Evolutionary conservation across 2,329 filamentous ascomycete species (phyloP), one percentile per base, ranked within the genome.

Genomic region (Aureobasidium mangrovei): DNA sequence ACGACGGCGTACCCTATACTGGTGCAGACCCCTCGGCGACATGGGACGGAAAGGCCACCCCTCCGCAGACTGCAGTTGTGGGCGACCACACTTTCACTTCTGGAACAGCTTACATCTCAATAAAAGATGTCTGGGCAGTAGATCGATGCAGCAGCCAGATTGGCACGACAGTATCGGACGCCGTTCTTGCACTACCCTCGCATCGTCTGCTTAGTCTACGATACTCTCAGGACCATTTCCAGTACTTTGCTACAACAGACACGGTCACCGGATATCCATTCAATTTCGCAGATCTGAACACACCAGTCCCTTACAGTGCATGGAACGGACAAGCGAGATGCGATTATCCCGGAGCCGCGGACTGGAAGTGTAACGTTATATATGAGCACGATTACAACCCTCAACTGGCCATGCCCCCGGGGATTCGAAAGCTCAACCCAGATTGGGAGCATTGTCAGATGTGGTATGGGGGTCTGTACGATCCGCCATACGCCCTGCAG

Each of bases 31-130:
- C 60, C 9, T 56, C 53, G 9, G 60, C 55, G 18, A 52, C 58
- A n/a, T 54, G 47, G 6, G 56, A 57, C 9, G 24, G 31, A 9
- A 9, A 40, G 0, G 39, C 53, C 1, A 36, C 32, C 1, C 57
- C 52, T 12, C 51, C 53, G n/a, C 45, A 46, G n/a, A 62, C 57
- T 1, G 59, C 57, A 12, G 55, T 60, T 4, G 55, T 59, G 0
- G 60, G 60, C 45, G 57, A 58, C 6, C 61, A 64, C 28, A 63
- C 63, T 2, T 65, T 66, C 40, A 64, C 62, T 1, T 61, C 57
- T 4, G 63, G 59, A 7, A 65, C 61, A 7, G 63, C 64, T 3
- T 66, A 66, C 44, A 64, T 66, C 29, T 62, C 61, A 7, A 64
- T 65, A 35, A 56, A 58, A 3, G 60, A 43, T 3, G 61, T 66